Conservation (phyloP, 495 filamentous ascomycete genomes). For the Amniculicola lignicola region DNA sequence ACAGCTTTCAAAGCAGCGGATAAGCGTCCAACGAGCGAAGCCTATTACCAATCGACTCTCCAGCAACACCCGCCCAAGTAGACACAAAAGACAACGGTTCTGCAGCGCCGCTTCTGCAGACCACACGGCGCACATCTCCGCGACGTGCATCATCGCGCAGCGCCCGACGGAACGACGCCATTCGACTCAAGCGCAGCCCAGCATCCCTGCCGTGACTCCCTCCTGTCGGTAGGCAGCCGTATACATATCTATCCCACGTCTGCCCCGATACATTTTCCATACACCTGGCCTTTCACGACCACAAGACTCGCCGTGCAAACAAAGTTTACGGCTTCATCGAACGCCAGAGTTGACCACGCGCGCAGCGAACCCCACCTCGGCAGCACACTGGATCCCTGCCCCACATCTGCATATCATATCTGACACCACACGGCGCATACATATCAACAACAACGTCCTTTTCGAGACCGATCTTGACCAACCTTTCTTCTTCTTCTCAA, state of each 20-base stretch:
- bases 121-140: conserved; percentile 1
- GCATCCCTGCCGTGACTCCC: neutral
- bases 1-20: neutral
- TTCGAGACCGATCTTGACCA: neutral
- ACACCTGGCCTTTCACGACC: too few relatives aligned
- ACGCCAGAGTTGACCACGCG: neutral
- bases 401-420: neutral
- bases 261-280: too few relatives aligned
- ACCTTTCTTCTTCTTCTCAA: neutral
- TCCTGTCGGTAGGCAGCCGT: neutral
- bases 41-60: conserved; percentile 1
- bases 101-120: neutral
- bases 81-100: too few relatives aligned
- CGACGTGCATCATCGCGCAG: neutral
- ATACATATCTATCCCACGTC: neutral
- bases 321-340: neutral
- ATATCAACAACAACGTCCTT: neutral
- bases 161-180: neutral
- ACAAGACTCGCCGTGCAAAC: too few relatives aligned
- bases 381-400: neutral
- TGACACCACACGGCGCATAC: neutral
- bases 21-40: neutral
- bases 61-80: neutral
- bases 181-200: too few relatives aligned
- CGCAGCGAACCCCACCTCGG: neutral